phyloP scores from a whole-genome alignment of 371 early-diverging fungal genomes.

The Choanephora cucurbitarum region DNA sequence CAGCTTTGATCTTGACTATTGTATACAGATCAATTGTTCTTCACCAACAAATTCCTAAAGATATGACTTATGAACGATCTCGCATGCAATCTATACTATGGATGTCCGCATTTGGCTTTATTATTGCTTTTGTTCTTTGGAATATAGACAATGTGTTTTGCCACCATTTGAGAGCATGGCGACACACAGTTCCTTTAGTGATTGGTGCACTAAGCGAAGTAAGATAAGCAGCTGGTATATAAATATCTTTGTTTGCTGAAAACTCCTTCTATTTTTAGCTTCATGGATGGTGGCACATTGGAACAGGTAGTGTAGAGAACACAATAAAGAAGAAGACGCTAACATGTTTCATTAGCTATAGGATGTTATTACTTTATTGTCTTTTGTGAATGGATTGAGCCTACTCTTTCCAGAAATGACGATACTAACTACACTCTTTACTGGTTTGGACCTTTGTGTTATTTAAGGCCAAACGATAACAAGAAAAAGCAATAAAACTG shows the following conservation, averaged over 20 bases:
- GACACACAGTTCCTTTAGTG: slow-evolving; percentile 54
- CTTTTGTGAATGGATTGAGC: slow-evolving; percentile 41
- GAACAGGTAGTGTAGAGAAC: slow-evolving; percentile 29
- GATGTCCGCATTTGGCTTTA: slow-evolving; percentile 49
- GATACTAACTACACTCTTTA: slow-evolving; percentile 21
- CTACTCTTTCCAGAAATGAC: slow-evolving; percentile 14
- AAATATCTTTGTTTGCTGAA: neutral
- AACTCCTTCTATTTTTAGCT: slow-evolving; percentile 53
- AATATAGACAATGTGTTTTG: slow-evolving; percentile 81
- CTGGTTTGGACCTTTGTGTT: slow-evolving; percentile 44
- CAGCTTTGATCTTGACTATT: slow-evolving; percentile 47
- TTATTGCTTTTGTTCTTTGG: slow-evolving; percentile 72
- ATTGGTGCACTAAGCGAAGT: slow-evolving; percentile 53
- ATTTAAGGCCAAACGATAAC: slow-evolving; percentile 22
- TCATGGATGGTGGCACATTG: slow-evolving; percentile 87
- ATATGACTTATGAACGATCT: slow-evolving; percentile 30
- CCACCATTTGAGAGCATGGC: slow-evolving; percentile 46
- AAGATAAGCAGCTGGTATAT: slow-evolving; percentile 2
- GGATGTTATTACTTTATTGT: slow-evolving; percentile 46
- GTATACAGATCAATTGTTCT: slow-evolving; percentile 52
- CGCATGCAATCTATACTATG: slow-evolving; percentile 37
- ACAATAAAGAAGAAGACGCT: neutral
- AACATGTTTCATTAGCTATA: slow-evolving; percentile 21
- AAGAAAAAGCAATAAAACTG: slow-evolving; percentile 2
- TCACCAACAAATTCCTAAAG: slow-evolving; percentile 30